Evolutionary conservation across 441 rosid genomes (phyloP), one percentile per base, ranked within the genome.

Genomic region (Flueggea neowawraea): DNA sequence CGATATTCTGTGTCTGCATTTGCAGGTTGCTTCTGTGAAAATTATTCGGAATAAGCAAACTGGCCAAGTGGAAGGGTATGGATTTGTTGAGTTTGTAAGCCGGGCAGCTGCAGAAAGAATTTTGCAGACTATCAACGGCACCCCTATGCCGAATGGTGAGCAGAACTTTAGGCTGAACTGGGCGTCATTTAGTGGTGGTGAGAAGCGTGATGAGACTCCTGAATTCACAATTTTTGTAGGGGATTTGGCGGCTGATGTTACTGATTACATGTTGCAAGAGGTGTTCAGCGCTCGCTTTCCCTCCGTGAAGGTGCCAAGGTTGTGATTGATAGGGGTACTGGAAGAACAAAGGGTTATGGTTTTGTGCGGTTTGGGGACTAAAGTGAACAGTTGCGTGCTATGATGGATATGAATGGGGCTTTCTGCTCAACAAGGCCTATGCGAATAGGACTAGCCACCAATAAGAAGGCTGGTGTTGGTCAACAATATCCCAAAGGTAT

Each of bases 171-270:
- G 95, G 64, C 57, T 88, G 78, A 88, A 85, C 69, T 88, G 95
- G 95, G 95, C 91, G 4, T 75, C 91, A 4, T 78, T 77, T 54
- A 65, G 95, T 61, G 76, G 85, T 41, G 90, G 88, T 4, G 95
- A 88, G 59, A 88, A 72, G 78, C 91, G 87, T 9, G 95, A 83
- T 58, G 90, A 88, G 45, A 67, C 75, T 51, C 78, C 95, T 45
- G 95, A 88, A 48, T 80, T 55, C 66, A 85, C 95, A 11, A 78
- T 88, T 60, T 88, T 88, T 66, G 91, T 88, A 44, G 95, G 95
- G 58, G 95, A 88, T 58, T 75, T 88, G 79, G 91, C 95, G 55
- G 82, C 90, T 57, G 95, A 88, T 69, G 95, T 88, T 70, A 82
- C 90, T 3, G 95, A 88, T 74, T 81, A 82, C 72, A 67, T 64